These are phyloP conservation scores for Acer negundo DNA, from an alignment of 345 rosid species.

Conservation along the genomic window DNA sequence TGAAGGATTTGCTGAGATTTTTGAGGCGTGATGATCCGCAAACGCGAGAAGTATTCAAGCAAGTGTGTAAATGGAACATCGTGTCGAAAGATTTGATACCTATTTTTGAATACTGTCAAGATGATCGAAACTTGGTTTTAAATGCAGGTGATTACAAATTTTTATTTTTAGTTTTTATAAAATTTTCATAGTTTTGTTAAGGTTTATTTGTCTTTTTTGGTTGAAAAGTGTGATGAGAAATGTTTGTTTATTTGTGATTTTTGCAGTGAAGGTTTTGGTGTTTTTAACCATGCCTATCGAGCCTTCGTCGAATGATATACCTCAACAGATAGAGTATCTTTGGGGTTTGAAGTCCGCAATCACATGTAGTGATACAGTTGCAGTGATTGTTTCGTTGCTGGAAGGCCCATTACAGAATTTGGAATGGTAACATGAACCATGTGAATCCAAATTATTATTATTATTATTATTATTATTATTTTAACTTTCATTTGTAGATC, in stretches of 20 bases:
- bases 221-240: not conserved
- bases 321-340: constrained; percentile 79
- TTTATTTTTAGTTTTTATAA: not conserved
- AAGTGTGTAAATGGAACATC: constrained; percentile 83
- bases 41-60: constrained; percentile 80
- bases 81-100: constrained; percentile 87
- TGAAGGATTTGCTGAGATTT: constrained; percentile 82
- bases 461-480: too few relatives aligned
- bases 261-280: constrained; percentile 86
- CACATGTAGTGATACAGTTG: constrained; percentile 59
- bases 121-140: constrained; percentile 59
- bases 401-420: constrained; percentile 82
- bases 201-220: not conserved
- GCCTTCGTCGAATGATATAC: constrained; percentile 66
- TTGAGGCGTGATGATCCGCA: constrained; percentile 85
- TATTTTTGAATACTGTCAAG: constrained; percentile 68
- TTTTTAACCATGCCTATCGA: constrained; percentile 90
- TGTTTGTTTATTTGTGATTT: not conserved
- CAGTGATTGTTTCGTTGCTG: constrained; percentile 72
- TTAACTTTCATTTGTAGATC: not conserved
- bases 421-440: constrained; percentile 45
- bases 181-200: not conserved
- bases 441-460: not conserved
- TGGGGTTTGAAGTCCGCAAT: constrained; percentile 84
- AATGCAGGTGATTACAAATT: constrained; percentile 58